Percentiles rank a stretch among this genome's conserved stretches.
phyloP scores from a whole-genome alignment of 208 protist genomes.

The Acanthamoeba sp. region DNA sequence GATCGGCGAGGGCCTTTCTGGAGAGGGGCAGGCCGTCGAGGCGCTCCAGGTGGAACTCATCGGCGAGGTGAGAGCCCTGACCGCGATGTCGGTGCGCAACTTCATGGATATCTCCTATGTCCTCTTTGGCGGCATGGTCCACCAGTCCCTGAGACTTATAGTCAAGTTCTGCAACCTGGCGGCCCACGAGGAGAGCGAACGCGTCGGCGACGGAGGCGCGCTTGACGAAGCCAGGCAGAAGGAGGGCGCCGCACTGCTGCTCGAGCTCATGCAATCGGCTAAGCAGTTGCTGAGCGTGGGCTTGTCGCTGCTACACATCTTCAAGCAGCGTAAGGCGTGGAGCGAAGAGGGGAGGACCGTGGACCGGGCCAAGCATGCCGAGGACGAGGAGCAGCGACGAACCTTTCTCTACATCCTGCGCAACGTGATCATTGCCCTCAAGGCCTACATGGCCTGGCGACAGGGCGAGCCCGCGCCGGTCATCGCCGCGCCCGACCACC shows the following conservation, averaged over 20 bases:
- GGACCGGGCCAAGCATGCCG: not conserved
- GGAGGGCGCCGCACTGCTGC: not conserved
- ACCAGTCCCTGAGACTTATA: not conserved
- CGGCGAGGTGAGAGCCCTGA: not conserved
- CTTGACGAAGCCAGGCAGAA: not conserved
- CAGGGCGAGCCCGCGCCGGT: not conserved
- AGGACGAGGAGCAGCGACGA: not conserved
- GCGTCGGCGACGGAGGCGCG: not conserved
- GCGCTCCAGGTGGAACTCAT: not conserved
- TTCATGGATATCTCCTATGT: not conserved
- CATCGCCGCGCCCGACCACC: not conserved
- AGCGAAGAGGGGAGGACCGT: not conserved
- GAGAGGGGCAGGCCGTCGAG: not conserved
- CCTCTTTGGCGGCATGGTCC: not conserved
- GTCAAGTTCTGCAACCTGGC: not conserved
- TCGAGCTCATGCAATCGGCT: not conserved
- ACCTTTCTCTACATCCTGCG: not conserved
- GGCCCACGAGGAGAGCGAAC: not conserved
- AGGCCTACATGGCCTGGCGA: not conserved
- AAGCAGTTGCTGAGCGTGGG: slow-evolving; percentile 5
- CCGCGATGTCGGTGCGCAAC: not conserved
- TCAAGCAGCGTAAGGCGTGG: not conserved
- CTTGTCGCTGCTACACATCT: not conserved
- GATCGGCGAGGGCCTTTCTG: not conserved
- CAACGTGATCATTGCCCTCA: not conserved